Evolutionary conservation across 345 rosid genomes (phyloP).

Genomic region (Bretschneidera sinensis): DNA sequence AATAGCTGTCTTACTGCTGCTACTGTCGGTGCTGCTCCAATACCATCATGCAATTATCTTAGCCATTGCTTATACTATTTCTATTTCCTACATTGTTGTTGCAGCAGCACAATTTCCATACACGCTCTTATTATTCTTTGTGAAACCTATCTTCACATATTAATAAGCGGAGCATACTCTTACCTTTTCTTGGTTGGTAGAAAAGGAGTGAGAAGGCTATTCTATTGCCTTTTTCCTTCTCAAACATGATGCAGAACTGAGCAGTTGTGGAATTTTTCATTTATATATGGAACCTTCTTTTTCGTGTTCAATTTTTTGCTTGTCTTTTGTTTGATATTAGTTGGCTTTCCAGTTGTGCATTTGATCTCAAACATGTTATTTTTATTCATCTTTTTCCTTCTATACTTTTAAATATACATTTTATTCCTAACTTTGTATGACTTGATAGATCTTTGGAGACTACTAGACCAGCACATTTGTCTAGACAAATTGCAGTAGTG

Average conservation of each 20-base stretch:
- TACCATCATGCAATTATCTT: neutral
- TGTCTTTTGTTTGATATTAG: neutral
- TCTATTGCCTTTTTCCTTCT: neutral
- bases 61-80: neutral
- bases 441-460: constrained; percentile 33
- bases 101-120: neutral
- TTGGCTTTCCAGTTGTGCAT: neutral
- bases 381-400: neutral
- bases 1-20: too few species aligned
- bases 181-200: neutral
- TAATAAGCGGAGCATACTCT: neutral
- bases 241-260: too few species aligned
- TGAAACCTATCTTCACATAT: neutral
- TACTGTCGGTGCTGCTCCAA: neutral
- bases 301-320: neutral
- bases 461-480: constrained; percentile 22
- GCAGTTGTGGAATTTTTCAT: neutral
- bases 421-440: neutral
- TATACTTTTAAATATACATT: too few species aligned
- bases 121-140: neutral
- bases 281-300: neutral
- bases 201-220: neutral
- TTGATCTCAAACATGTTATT: neutral
- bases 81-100: neutral
- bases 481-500: constrained; percentile 32